Evolutionary conservation across 1,284 basidiomycete species (phyloP), one percentile per base, ranked within the genome.

Genomic region (Cystobasidium pallidum): DNA sequence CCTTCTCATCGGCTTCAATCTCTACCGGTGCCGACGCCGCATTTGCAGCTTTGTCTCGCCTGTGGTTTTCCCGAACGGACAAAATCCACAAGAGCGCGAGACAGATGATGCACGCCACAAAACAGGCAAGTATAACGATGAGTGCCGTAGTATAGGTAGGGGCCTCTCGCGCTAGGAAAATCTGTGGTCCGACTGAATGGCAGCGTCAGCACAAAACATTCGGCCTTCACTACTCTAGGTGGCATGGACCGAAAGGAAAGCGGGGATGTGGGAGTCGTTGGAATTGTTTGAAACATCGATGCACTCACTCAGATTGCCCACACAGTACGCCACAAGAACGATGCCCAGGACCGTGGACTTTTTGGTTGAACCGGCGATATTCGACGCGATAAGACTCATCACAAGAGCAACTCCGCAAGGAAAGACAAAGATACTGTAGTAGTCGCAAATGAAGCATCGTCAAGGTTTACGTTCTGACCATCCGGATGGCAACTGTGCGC

Each of bases 321-420:
- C 43, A 17, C 43, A 45, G 43, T 45, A 45, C n/a, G 43, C 43
- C 11, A 45, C 43, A 6, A 45, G 43, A 15, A 45, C 43, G 43
- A 45, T 45, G 3, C 43, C 43, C 11, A 45, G 15, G n/a, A 55
- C 52, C 3, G 52, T 55, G 3, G 52, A 55, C 24, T 55, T 63
- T 19, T 63, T 63, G 3, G 59, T 63, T 3, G 59, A 43, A 7
- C 59, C 59, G 43, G 59, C 59, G 1, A 63, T 39, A 45, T 63
- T 63, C n/a, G 59, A 63, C 15, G 34, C 59, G 28, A 63, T 63
- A 36, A 63, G 36, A 43, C 59, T 39, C 21, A 63, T 39, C n/a
- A 39, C 43, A 10, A 45, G 24, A 2, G 59, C 59, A 28, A 63
- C 36, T 19, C 59, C 59, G 28, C 36, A 39, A n/a, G 59, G 59